Conservation (phyloP, 2,329 filamentous ascomycete genomes). For the Apiospora koreana region DNA sequence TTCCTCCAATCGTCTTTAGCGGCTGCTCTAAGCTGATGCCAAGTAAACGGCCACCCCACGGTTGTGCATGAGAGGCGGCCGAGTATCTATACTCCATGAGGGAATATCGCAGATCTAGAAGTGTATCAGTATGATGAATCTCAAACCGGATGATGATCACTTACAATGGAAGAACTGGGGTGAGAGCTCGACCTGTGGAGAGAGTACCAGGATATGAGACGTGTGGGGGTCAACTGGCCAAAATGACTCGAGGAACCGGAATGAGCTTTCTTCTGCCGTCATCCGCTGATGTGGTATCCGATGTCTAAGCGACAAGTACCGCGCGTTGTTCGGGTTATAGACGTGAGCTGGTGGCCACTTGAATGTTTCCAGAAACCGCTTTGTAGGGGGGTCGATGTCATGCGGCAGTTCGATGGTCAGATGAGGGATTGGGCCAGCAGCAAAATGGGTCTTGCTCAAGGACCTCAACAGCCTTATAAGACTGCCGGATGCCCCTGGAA, state of each 20-base stretch:
- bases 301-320: slow-evolving; percentile 70
- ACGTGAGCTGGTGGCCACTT: slow-evolving; percentile 62
- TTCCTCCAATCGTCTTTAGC: slow-evolving; percentile 61
- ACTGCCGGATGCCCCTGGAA: slow-evolving; percentile 69
- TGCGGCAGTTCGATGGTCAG: slow-evolving; percentile 83
- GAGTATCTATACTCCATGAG: slow-evolving; percentile 80
- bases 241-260: slow-evolving; percentile 82
- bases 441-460: slow-evolving; percentile 74
- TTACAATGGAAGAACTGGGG: slow-evolving; percentile 79
- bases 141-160: slow-evolving; percentile 22
- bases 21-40: slow-evolving; percentile 82
- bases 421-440: slow-evolving; percentile 67
- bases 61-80: slow-evolving; percentile 39
- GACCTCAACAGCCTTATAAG: slow-evolving; percentile 77
- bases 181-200: slow-evolving; percentile 77
- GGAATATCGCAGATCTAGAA: slow-evolving; percentile 69
- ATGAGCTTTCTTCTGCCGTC: slow-evolving; percentile 69
- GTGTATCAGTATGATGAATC: neutral
- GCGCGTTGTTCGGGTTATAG: slow-evolving; percentile 42
- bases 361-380: slow-evolving; percentile 63
- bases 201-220: slow-evolving; percentile 82
- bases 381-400: slow-evolving; percentile 65
- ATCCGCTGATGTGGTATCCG: slow-evolving; percentile 64
- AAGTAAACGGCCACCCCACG: slow-evolving; percentile 60
- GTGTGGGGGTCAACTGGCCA: slow-evolving; percentile 68